Evolutionary conservation across 2,329 filamentous ascomycete genomes (phyloP), one percentile per base, ranked within the genome.

Genomic region (Pseudocercospora macadamiae): DNA sequence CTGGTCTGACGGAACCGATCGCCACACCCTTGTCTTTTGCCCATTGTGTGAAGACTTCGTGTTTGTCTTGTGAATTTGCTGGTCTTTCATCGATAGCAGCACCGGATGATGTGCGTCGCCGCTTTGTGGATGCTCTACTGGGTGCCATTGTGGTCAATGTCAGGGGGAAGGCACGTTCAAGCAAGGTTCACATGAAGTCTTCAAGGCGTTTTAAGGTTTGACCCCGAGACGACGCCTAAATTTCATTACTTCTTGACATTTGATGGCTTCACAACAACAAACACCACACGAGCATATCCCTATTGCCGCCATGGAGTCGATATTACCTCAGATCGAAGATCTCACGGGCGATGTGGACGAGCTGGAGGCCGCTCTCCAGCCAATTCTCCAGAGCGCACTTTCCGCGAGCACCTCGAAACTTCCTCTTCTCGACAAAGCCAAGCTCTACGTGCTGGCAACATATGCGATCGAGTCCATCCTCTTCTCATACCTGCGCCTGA

Each of bases 361-460:
- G 55, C 83, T 97, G 47, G 86, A 96, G 71, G 84, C 87, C 32
- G 81, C 84, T 3, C 81, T 97, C 25, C 77, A 84, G 63, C 91
- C 93, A n/a, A 78, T 97, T 4, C 77, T 96, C 23, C 79, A 81
- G 32, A 82, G 82, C 51, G 75, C 83, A 1, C 77, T 97, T 42
- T 80, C 85, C 51, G 85, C 88, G 37, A 84, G 86, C 57, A 86
- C 91, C 4, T 87, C 86, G 55, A 91, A 91, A 71, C 82, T 97
- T 25, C 93, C 93, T 1, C 82, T 97, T n/a, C 82, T 99, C 61
- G 93, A 97, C 79, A 93, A 91, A 78, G 92, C 95, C 6, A 97
- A 97, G 77, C 86, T 97, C 60, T 91, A 96, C 72, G 88, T 95
- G n/a, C 81, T 96, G 18, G 82, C 88, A 52, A 89, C 91, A 16